Base-by-base conservation (phyloP, 2,329 filamentous ascomycete genomes). In the Alternaria arbusti region DNA sequence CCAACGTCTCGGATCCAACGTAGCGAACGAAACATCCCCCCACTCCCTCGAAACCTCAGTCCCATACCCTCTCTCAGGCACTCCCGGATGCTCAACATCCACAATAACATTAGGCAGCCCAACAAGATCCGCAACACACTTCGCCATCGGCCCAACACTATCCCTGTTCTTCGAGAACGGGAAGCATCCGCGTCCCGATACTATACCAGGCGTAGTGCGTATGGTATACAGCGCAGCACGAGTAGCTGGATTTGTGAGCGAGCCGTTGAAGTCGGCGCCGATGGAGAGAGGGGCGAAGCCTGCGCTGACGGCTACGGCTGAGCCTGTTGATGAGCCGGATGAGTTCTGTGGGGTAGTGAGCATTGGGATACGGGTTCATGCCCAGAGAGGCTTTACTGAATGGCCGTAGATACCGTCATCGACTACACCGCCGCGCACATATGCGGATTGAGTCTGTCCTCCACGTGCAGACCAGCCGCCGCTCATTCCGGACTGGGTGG, bases 291-390 rank as follows among this genome's bases (percentile, higher is more conserved):
- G 25, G 5, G 49, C 49, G 4, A 32, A 52, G 2, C 49, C 49
- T 13, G 49, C 49, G 1, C n/a, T 17, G 0, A 36, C 6, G 20
- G 26, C 28, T 32, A 52, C n/a, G 1, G 26, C 49, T 2, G 28
- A 32, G 0, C 49, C 49, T 20, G 25, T 20, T 17, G 28, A 52
- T 5, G n/a, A 30, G 2, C 49, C 28, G 3, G 25, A 20, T 36
- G 28, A 28, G 17, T 13, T 45, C 44, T 45, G 20, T 22, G 3
- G 1, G 8, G 3, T 5, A 8, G 20, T 45, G 6, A 45, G 20
- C 7, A 45, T 1, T 9, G 1, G 4, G 11, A 23, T 36, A n/a
- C 2, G 7, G 0, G 15, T 8, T 0, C 5, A 4, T 0, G 3
- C n/a, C n/a, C n/a, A n/a, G 32, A 45, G 17, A 23, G 3, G 44